Evolutionary conservation across 345 rosid genomes (phyloP).

Genomic region (Mercurialis annua): DNA sequence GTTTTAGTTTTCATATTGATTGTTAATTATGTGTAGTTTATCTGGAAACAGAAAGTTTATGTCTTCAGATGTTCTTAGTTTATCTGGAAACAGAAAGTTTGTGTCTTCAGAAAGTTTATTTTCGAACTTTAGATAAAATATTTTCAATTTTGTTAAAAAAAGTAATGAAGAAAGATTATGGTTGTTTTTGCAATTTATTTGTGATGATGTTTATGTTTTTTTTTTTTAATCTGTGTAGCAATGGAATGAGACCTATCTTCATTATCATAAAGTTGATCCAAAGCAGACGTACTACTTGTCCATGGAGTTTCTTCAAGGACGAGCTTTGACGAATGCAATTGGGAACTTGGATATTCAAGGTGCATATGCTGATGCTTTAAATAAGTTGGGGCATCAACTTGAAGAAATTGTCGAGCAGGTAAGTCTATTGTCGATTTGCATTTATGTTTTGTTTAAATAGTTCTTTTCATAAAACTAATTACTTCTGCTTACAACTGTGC

Average conservation of each 20-base stretch:
- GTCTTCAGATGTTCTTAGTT: not conserved
- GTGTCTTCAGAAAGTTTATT: not conserved
- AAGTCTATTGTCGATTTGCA: not conserved
- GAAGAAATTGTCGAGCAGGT: conserved; percentile 94
- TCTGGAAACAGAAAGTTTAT: not conserved
- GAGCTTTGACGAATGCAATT: conserved; percentile 82
- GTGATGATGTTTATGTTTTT: conserved; percentile 8
- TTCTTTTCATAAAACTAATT: not conserved
- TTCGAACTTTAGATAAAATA: not conserved
- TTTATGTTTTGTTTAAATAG: not conserved
- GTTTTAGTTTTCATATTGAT: not conserved
- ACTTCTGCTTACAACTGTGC: not conserved
- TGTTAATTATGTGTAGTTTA: not conserved
- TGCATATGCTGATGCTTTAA: conserved; percentile 81
- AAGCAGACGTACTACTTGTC: conserved; percentile 94
- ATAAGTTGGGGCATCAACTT: conserved; percentile 69
- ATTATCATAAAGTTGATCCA: conserved; percentile 74
- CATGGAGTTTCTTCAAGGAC: conserved; percentile 98
- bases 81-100: not conserved
- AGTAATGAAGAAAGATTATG: not conserved
- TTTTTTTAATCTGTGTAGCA: conserved; percentile 49
- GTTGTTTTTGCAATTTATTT: not conserved
- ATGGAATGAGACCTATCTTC: conserved; percentile 86
- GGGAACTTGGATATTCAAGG: conserved; percentile 69
- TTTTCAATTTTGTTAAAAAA: not conserved